Base-by-base conservation (phyloP, 106 monocot species). In the Posidonia australis region DNA sequence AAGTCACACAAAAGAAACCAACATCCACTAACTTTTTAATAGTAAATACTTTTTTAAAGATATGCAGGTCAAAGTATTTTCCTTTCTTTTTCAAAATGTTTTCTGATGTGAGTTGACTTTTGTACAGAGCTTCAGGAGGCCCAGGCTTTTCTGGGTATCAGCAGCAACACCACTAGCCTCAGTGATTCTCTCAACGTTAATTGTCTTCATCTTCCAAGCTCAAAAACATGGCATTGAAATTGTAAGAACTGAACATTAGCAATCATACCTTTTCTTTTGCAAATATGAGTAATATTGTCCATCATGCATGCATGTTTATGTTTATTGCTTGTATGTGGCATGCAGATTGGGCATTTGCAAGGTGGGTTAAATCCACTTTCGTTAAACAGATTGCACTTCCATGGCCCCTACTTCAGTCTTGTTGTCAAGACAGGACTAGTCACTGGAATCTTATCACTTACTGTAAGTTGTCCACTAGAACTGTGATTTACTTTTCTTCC, bases 361-460 rank as follows among this genome's bases (percentile, higher is more conserved):
- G 60, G 77, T 76, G 93, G 93, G 58, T 60, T 88, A 72, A 93
- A 93, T 57, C 93, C 93, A 71, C 85, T 83, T 47, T 92, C 92
- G 62, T 31, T 67, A 18, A 85, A 92, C 72, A 81, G 85, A 85
- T 71, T 92, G 1, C 65, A 61, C 41, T 89, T 93, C 75, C 47
- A 65, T 3, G 83, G 83, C 63, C 54, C 70, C 13, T 73, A 83
- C 58, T 58, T 89, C 17, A 54, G 53, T 28, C 85, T 88, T 55
- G 79, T 82, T 30, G 57, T 89, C 23, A 93, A 93, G 54, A 93
- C 93, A 7, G 93, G 93, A 67, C 58, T 89, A 5, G 44, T 93
- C 56, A 81, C 88, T 14, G 93, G 88, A 65, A 93, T 93, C 44
- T 54, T 93, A 13, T 76, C 88, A 30, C 88, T 93, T 42, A 89